Evolutionary conservation across 2,329 filamentous ascomycete genomes (phyloP).

Genomic region (Hysterium pulicare): DNA sequence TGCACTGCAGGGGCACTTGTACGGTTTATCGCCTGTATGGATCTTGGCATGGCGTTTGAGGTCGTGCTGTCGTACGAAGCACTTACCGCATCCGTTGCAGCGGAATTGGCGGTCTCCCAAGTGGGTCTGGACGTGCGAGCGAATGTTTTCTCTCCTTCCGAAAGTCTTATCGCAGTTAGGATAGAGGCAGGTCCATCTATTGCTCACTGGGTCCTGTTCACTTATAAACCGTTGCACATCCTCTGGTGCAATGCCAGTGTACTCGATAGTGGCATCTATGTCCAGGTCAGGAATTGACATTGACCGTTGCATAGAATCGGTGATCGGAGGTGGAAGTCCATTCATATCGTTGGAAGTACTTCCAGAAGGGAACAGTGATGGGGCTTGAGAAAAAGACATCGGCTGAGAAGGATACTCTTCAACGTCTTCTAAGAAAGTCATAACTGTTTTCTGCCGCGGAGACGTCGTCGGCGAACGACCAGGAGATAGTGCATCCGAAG

Average conservation of each 20-base stretch:
- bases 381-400: slow-evolving; percentile 29
- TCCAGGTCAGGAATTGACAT: slow-evolving; percentile 43
- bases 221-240: slow-evolving; percentile 57
- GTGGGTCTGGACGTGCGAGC: slow-evolving; percentile 96
- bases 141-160: slow-evolving; percentile 98
- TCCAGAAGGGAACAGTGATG: slow-evolving; percentile 24
- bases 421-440: slow-evolving; percentile 33
- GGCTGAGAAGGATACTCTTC: slow-evolving; percentile 28
- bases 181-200: slow-evolving; percentile 49
- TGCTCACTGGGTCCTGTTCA: slow-evolving; percentile 41
- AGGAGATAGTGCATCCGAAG: slow-evolving; percentile 49
- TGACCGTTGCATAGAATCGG: slow-evolving; percentile 9
- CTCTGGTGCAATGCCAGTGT: slow-evolving; percentile 83
- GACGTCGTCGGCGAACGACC: slow-evolving; percentile 34
- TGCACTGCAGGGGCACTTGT: slow-evolving; percentile 90
- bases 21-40: slow-evolving; percentile 92
- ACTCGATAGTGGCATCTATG: slow-evolving; percentile 61
- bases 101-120: slow-evolving; percentile 93
- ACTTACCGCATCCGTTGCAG: slow-evolving; percentile 89
- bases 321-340: slow-evolving; percentile 12
- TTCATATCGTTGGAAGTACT: slow-evolving; percentile 20
- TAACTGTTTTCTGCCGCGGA: slow-evolving; percentile 31
- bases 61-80: slow-evolving; percentile 95
- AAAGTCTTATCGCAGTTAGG: slow-evolving; percentile 83
- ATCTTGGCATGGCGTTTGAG: slow-evolving; percentile 97